phyloP scores from a whole-genome alignment of 257 asterid species.

The Orobanche coerulescens region DNA sequence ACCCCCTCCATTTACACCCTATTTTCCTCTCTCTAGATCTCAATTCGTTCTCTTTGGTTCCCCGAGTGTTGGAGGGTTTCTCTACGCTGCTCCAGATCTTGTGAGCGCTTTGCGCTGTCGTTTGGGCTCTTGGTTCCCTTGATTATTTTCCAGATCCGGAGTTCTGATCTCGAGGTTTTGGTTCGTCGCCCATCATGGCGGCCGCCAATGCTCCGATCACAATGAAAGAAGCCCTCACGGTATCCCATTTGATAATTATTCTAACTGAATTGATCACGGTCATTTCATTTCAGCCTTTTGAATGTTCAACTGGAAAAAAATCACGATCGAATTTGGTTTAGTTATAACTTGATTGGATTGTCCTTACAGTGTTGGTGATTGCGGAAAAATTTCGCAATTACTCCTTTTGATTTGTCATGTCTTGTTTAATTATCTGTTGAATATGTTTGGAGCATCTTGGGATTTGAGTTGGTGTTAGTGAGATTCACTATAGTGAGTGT shows the following conservation, averaged over 20 bases:
- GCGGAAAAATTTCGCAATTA: constrained; percentile 1
- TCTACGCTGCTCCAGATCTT: constrained; percentile 50
- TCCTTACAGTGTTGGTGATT: constrained; percentile 7
- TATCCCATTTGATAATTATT: constrained; percentile 23
- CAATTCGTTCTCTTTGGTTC: constrained; percentile 17
- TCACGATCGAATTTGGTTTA: constrained; percentile 17
- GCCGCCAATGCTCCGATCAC: constrained; percentile 99
- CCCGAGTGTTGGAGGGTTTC: constrained; percentile 45
- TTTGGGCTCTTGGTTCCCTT: constrained; percentile 17
- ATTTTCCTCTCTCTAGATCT: constrained; percentile 28
- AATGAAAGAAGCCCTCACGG: constrained; percentile 97
- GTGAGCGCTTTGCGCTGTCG: constrained; percentile 26
- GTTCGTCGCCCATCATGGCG: constrained; percentile 74
- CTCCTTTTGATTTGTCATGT: background rate
- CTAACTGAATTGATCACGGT: constrained; percentile 18
- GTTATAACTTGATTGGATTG: constrained; percentile 18
- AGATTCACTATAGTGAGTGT: constrained; percentile 29
- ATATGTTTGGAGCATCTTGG: constrained; percentile 16
- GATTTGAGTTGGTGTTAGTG: constrained; percentile 20
- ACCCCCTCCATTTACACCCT: constrained; percentile 19
- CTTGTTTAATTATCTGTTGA: constrained; percentile 23
- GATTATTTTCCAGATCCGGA: constrained; percentile 49
- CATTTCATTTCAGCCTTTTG: constrained; percentile 13
- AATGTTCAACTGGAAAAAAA: constrained; percentile 8
- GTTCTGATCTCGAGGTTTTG: constrained; percentile 37